These are phyloP conservation scores for Cicer chorassanicum DNA, from an alignment of 306 rosid species.

Conservation along the genomic window DNA sequence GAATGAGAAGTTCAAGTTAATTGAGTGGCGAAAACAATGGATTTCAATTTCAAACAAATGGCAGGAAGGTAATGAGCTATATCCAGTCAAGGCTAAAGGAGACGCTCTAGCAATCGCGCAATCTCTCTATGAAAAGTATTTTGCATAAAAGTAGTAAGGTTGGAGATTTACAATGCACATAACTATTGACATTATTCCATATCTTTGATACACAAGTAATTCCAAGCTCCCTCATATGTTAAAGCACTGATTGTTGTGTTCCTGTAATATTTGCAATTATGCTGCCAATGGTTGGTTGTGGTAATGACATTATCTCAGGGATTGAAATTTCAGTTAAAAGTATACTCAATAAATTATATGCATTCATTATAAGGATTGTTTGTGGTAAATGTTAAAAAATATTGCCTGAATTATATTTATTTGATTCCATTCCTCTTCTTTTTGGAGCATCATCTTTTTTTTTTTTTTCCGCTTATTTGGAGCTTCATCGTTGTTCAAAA, in stretches of 20 bases:
- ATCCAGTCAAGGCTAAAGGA: slow-evolving; percentile 72
- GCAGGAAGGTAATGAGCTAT: slow-evolving; percentile 76
- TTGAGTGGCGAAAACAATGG: slow-evolving; percentile 89
- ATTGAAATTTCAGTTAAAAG: slow-evolving; percentile 21
- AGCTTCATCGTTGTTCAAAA: no score
- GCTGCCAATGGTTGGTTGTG: neutral
- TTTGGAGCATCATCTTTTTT: no score
- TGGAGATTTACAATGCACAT: slow-evolving; percentile 14
- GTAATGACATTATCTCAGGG: slow-evolving; percentile 21
- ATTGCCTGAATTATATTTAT: no score
- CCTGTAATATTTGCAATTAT: slow-evolving; percentile 13
- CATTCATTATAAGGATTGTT: no score
- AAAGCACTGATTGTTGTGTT: slow-evolving; percentile 33
- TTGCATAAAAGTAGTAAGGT: slow-evolving; percentile 21
- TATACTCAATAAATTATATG: no score
- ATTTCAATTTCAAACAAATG: slow-evolving; percentile 77
- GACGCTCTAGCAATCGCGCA: slow-evolving; percentile 72
- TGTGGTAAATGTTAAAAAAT: no score
- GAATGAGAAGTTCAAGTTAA: slow-evolving; percentile 59
- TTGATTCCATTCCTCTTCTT: no score
- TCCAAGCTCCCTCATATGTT: slow-evolving; percentile 1
- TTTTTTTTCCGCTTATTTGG: no score
- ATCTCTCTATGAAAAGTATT: slow-evolving; percentile 66
- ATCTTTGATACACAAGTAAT: slow-evolving; percentile 15
- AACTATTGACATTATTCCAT: slow-evolving; percentile 24